Conservation (phyloP, 148 eudicot species). For the Gaultheria prostrata region DNA sequence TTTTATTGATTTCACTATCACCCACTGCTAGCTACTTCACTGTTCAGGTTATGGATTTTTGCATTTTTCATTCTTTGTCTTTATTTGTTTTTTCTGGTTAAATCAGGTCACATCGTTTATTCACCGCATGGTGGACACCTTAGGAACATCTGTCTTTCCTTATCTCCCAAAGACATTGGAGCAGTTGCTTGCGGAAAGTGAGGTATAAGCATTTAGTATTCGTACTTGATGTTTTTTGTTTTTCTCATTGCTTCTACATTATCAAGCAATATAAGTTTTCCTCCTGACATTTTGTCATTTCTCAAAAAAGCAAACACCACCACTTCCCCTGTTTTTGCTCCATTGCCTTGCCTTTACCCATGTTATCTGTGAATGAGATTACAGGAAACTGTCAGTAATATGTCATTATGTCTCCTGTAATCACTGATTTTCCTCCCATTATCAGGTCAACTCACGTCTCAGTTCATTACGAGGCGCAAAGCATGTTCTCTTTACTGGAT, state of each 20-base stretch:
- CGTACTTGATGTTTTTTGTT: not conserved
- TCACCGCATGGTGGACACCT: conserved; percentile 92
- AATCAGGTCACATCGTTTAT: conserved; percentile 83
- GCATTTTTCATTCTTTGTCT: not conserved
- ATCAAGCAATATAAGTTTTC: not conserved
- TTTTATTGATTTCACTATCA: not conserved
- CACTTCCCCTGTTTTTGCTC: not conserved
- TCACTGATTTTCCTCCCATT: not conserved
- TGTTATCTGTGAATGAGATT: not conserved
- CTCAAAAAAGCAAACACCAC: not conserved
- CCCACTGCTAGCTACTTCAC: conserved; percentile 17
- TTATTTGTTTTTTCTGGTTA: not conserved
- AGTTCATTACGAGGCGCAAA: not conserved
- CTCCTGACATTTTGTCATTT: not conserved
- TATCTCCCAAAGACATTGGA: conserved; percentile 84
- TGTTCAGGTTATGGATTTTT: not conserved
- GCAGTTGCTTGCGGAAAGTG: conserved; percentile 81
- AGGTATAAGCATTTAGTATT: conserved; percentile 45
- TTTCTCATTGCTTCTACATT: not conserved
- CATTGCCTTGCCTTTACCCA: not conserved
- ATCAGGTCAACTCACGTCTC: not conserved
- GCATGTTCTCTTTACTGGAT: not conserved
- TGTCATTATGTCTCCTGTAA: not conserved
- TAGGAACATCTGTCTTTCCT: conserved; percentile 87
- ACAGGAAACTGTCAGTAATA: not conserved